Base-by-base conservation (phyloP, 352 stramenopile species). In the Phytophthora constricta region DNA sequence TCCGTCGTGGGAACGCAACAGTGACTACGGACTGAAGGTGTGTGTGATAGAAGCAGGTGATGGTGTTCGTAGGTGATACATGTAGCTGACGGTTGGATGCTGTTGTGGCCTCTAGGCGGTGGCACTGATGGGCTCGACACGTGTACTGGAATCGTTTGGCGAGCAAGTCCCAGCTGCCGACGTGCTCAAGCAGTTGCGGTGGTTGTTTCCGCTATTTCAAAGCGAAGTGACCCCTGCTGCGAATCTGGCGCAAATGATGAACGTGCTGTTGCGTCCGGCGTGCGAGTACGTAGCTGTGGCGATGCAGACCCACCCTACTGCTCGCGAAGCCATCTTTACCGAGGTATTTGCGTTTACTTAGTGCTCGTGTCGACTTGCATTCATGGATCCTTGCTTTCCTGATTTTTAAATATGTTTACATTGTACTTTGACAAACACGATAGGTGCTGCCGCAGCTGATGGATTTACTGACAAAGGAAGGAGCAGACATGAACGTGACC, bases 231-330 rank as follows among this genome's bases (percentile, higher is more conserved):
- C 62, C 17, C 14, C 51, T 3, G 33, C 27, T 8, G 68, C 63
- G 5, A 58, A 84, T 3, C 23, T 27, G 1, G 33, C 52, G 10
- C 65, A 69, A 19, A 33, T 68, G 9, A 45, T 82, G 28, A 88
- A 91, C 68, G 76, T 72, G 25, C 55, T 94, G 16, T 65, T 94
- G 25, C 80, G 77, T 16, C 86, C 84, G 1, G 61, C 75, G 17
- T 92, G 84, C 47, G 86, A 92, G 42, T 85, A 80, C 52, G 68
- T 80, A 41, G 79, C 80, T 8, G 86, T 94, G 27, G 82, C 72
- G 5, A 66, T 87, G 45, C 84, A 94, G 70, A 91, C 86, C 1
- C 86, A 94, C 63, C 61, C 66, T 5, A 50, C 58, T n/a, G 53
- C 50, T 54, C 68, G 67, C 11, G 49, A 73, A 25, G 55, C 62